phyloP scores from a whole-genome alignment of 345 rosid genomes.

The Rhodamnia rubescens region DNA sequence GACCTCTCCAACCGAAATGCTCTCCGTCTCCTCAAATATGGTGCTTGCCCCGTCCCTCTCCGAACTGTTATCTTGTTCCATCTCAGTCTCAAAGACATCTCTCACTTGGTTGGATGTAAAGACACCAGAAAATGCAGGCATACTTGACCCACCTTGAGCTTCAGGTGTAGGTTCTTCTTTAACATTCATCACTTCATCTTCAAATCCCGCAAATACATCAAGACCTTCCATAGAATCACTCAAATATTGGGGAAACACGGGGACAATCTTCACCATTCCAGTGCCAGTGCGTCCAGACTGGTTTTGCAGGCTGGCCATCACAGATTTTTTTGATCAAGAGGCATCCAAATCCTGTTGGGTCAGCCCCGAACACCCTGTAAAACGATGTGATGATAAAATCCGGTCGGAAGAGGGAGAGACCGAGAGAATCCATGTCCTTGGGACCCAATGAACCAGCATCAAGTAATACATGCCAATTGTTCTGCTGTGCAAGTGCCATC shows the following conservation, averaged over 20 bases:
- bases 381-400: constrained; percentile 81
- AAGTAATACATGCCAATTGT: constrained; percentile 73
- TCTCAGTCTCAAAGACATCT: constrained; percentile 71
- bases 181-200: constrained; percentile 19
- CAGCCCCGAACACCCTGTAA: constrained; percentile 64
- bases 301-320: constrained; percentile 61
- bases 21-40: constrained; percentile 69
- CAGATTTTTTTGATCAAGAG: constrained; percentile 79
- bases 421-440: constrained; percentile 86
- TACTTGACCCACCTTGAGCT: constrained; percentile 24
- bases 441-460: constrained; percentile 85
- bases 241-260: constrained; percentile 55
- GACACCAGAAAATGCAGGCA: constrained; percentile 81
- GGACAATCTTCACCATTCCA: constrained; percentile 71
- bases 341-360: constrained; percentile 82
- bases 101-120: constrained; percentile 63
- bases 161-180: constrained; percentile 31
- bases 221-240: constrained; percentile 73
- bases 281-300: constrained; percentile 54
- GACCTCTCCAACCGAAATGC: constrained; percentile 67
- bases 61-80: constrained; percentile 55
- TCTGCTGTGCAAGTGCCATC: constrained; percentile 85
- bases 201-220: constrained; percentile 35
- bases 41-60: constrained; percentile 79
- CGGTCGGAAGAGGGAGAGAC: constrained; percentile 74